Evolutionary conservation across 345 rosid genomes (phyloP).

Genomic region (Populus euphratica): DNA sequence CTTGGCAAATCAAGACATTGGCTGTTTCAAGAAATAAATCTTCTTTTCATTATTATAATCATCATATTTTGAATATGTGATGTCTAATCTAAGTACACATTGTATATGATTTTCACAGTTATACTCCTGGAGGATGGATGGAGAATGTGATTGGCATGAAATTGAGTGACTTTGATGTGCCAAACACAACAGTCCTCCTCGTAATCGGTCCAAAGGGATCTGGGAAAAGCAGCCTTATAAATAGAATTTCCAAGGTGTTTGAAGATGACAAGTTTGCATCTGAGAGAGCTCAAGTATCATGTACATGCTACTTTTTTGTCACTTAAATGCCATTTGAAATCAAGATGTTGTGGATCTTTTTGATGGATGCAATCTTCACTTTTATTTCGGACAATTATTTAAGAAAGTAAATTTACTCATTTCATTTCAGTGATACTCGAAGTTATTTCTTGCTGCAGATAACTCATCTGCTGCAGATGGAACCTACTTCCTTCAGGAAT

Average conservation of each 20-base stretch:
- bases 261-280: conserved; percentile 54
- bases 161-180: conserved; percentile 42
- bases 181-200: conserved; percentile 51
- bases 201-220: conserved; percentile 76
- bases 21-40: no score
- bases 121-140: conserved; percentile 63
- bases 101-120: conserved; percentile 24
- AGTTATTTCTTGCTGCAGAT: conserved; percentile 30
- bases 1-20: no score
- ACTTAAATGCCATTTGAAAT: neutral
- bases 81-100: neutral
- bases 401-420: neutral
- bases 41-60: no score
- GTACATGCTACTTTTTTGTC: conserved; percentile 32
- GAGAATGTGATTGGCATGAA: conserved; percentile 36
- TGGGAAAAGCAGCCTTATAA: conserved; percentile 83
- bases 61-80: no score
- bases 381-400: neutral
- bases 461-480: conserved; percentile 49
- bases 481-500: conserved; percentile 66
- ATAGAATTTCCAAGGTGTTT: conserved; percentile 59
- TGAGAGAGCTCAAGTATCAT: conserved; percentile 79
- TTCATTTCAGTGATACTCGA: neutral
- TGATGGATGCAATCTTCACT: neutral
- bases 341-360: neutral